Conservation (phyloP, 495 filamentous ascomycete species). For the Tuber umbilicatum region DNA sequence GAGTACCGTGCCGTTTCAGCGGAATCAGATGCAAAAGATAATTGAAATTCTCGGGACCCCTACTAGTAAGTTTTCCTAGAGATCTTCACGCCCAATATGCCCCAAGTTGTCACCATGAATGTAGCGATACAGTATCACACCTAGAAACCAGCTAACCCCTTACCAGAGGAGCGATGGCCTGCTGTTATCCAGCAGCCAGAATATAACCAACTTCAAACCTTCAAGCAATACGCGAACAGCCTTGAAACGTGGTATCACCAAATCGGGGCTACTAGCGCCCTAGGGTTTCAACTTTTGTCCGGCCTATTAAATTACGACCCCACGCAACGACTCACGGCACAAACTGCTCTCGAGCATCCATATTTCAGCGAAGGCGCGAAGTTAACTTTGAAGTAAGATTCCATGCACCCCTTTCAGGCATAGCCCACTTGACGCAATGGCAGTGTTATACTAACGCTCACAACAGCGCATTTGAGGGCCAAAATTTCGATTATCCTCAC, state of each 20-base stretch:
- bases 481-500: conserved; percentile 79
- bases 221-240: conserved; percentile 44
- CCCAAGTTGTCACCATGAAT: neutral
- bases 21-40: conserved; percentile 98
- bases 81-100: neutral
- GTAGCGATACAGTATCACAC: neutral
- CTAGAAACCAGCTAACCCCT: neutral
- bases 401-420: neutral
- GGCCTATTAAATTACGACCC: conserved; percentile 89
- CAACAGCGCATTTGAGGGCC: conserved; percentile 83
- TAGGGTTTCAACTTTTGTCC: conserved; percentile 72
- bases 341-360: conserved; percentile 74
- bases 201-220: conserved; percentile 59
- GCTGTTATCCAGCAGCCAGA: conserved; percentile 74
- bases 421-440: neutral
- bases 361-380: conserved; percentile 61
- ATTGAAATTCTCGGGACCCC: conserved; percentile 91
- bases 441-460: conserved; percentile 53
- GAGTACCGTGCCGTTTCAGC: conserved; percentile 92
- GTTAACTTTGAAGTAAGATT: conserved; percentile 35
- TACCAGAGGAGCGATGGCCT: conserved; percentile 69
- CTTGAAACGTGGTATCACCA: conserved; percentile 61
- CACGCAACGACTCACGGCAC: conserved; percentile 74
- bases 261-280: conserved; percentile 44
- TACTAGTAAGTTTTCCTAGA: conserved; percentile 46